Evolutionary conservation across 2,329 filamentous ascomycete genomes (phyloP).

Genomic region (Beauveria australis): DNA sequence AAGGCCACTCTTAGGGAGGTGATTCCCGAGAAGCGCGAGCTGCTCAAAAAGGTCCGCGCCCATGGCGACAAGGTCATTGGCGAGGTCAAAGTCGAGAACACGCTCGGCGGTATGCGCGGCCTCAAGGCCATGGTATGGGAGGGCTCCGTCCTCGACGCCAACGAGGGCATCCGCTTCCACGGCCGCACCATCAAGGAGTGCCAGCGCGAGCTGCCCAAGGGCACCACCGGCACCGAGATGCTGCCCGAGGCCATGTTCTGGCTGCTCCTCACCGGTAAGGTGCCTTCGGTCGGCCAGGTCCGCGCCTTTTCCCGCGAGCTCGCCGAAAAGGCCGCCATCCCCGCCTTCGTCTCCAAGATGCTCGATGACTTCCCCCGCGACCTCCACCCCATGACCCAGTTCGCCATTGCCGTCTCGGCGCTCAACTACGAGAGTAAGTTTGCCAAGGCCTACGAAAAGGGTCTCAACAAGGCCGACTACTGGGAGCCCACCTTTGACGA

Average conservation of each 20-base stretch:
- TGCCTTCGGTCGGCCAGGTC: constrained; percentile 75
- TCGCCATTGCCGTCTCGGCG: constrained; percentile 90
- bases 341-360: constrained; percentile 76
- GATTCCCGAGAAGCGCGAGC: constrained; percentile 88
- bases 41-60: constrained; percentile 88
- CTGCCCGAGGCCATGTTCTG: constrained; percentile 99
- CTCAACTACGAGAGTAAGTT: constrained; percentile 92
- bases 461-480: constrained; percentile 91
- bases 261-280: constrained; percentile 88
- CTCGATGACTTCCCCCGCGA: constrained; percentile 82
- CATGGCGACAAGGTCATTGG: constrained; percentile 76
- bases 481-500: constrained; percentile 99
- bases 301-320: constrained; percentile 77
- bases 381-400: constrained; percentile 97
- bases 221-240: constrained; percentile 89
- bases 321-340: constrained; percentile 76
- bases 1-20: constrained; percentile 76
- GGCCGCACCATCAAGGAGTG: constrained; percentile 97
- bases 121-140: constrained; percentile 99
- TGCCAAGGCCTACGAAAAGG: constrained; percentile 84
- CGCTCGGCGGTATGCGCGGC: constrained; percentile 92
- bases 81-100: constrained; percentile 89
- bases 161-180: constrained; percentile 97
- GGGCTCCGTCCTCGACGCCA: constrained; percentile 89
- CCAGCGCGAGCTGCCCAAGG: constrained; percentile 88